Base-by-base conservation (phyloP, 73 alveolate species). In the Tetrahymena elliotti region DNA sequence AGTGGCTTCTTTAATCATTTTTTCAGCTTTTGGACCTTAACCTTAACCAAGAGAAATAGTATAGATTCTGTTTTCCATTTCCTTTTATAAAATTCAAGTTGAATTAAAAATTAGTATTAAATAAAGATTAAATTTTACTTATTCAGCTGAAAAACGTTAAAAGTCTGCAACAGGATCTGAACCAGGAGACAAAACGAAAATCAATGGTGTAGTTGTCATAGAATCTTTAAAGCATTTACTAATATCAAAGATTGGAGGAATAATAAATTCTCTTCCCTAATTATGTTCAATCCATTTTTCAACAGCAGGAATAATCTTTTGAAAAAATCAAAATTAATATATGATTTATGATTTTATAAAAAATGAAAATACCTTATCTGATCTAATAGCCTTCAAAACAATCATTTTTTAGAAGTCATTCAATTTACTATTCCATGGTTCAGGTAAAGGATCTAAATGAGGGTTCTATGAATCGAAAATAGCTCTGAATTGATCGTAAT, bases 1-100 rank as follows among this genome's bases (percentile, higher is more conserved):
- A 33, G 98, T 98, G 95, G 99, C 99, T 93, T 98, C 99, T 94
- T 99, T 99, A 94, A 99, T 98, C 96, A 98, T 95, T 94, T 97
- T 97, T 98, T 98, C 99, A 2, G 99, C 99, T 95, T 98, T 99
- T 35, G 97, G 99, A 39, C 99, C 99, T 95, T 99, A 99, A 12
- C 99, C 99, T 94, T 98, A 97, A 35, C 99, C 99, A 33, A 99
- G 98, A 12, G 99, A 99, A 92, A 99, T 98, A 6, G 99, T 98
- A 40, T 98, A 99, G 83, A 98, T 97, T 97, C 98, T 99, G 53
- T 98, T 99, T 31, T 84, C 83, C 96, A 93, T 96, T 94, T 96
- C 95, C 98, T 95, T 98, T 96, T 97, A 6, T 47, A 47, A 15
- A 0, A 1, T 10, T 47, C 1, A 13, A 10, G 82, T 47, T 47